Evolutionary conservation across 495 filamentous ascomycete genomes (phyloP).

Genomic region (Penicillium cataractarum): DNA sequence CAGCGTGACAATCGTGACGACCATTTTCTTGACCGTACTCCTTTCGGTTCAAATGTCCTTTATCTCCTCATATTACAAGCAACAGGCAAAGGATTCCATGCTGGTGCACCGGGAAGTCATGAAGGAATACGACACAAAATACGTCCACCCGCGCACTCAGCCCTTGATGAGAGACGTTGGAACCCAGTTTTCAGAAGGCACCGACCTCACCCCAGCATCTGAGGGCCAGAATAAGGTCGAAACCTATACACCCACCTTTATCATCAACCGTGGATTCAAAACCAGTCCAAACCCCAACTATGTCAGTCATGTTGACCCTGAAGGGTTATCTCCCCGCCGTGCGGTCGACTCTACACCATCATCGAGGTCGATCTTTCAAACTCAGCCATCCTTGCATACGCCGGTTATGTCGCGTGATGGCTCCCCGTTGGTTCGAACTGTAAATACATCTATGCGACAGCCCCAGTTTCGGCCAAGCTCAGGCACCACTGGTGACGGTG

Average conservation of each 20-base stretch:
- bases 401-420: constrained; percentile 52
- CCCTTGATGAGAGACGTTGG: constrained; percentile 81
- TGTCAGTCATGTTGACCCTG: constrained; percentile 73
- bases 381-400: constrained; percentile 41
- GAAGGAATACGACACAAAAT: constrained; percentile 95
- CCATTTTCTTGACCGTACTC: constrained; percentile 68
- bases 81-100: constrained; percentile 81
- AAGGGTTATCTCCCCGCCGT: constrained; percentile 49
- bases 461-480: constrained; percentile 56
- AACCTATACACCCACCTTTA: constrained; percentile 73
- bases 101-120: constrained; percentile 90
- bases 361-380: constrained; percentile 29
- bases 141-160: constrained; percentile 86
- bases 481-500: constrained; percentile 63
- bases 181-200: constrained; percentile 63
- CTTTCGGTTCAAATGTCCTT: constrained; percentile 78
- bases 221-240: constrained; percentile 62
- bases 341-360: constrained; percentile 33
- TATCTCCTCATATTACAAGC: constrained; percentile 70
- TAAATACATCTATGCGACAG: constrained; percentile 56
- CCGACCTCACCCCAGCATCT: constrained; percentile 44
- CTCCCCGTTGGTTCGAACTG: constrained; percentile 52
- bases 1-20: constrained; percentile 81
- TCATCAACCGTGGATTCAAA: constrained; percentile 79
- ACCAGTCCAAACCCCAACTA: constrained; percentile 91